These are phyloP conservation scores for Draba incana DNA, from an alignment of 345 rosid species.

Conservation along the genomic window DNA sequence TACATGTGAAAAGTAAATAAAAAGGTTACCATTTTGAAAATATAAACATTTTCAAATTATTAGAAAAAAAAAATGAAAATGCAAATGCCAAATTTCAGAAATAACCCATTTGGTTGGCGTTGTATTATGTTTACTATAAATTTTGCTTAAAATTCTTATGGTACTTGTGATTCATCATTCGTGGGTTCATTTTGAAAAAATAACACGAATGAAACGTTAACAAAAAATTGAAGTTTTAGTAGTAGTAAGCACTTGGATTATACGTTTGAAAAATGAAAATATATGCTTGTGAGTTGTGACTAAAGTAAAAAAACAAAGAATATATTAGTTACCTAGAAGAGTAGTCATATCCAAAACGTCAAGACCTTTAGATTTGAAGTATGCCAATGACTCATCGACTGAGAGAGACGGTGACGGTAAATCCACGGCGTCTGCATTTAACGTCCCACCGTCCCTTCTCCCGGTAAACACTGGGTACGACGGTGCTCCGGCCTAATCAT, in stretches of 20 bases:
- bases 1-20: neutral
- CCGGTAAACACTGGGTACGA: conserved; percentile 70
- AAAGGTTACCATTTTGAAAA: neutral
- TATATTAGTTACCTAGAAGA: conserved; percentile 54
- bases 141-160: neutral
- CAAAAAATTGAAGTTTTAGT: neutral
- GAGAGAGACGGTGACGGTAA: conserved; percentile 59
- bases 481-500: conserved; percentile 65
- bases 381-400: conserved; percentile 45
- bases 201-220: neutral
- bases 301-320: neutral
- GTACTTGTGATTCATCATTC: neutral
- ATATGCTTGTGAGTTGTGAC: neutral
- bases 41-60: neutral
- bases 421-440: conserved; percentile 52
- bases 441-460: conserved; percentile 57
- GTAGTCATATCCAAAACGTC: conserved; percentile 65
- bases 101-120: neutral
- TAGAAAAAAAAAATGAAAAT: neutral
- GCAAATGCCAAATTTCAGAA: neutral
- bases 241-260: neutral
- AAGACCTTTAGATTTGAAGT: conserved; percentile 62
- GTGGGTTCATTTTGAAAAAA: neutral
- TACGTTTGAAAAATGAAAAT: neutral
- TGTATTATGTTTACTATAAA: no score